Base-by-base conservation (phyloP, 441 rosid species). In the Rhodomyrtus psidioides region DNA sequence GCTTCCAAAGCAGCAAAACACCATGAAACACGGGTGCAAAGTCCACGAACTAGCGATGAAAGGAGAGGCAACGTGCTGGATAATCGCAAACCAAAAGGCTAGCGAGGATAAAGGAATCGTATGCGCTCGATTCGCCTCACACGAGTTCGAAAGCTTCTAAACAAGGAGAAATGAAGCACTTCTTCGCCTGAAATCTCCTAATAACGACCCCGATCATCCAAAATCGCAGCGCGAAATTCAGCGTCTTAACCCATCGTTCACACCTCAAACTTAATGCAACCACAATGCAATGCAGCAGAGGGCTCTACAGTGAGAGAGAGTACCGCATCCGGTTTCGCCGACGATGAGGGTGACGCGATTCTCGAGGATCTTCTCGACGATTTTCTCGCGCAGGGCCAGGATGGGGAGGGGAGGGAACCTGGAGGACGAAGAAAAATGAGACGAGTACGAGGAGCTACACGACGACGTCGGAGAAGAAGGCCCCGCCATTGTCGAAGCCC, bases 281-380 rank as follows among this genome's bases (percentile, higher is more conserved):
- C 6, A 54, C 82, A 87, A 9, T 42, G 28, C 5, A 65, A 76
- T 27, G 53, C 16, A 57, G 55, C 83, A 84, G 30, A 30, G 44
- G 28, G 55, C 56, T n/a, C 9, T 19, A 70, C 83, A 23, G n/a
- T 15, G 51, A 86, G 34, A 74, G 7, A 85, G 27, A 85, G 82
- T 91, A 96, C 98, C 99, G 92, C 98, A 97, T 83, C 99, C 99
- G 30, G 99, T 93, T 55, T 96, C 98, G 86, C 98, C 99, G 87
- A 97, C 92, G 83, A 96, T 95, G 84, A 97, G 97, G 88, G 99
- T 97, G 90, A 97, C 99, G 88, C 98, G 98, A 94, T 96, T 97
- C 87, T 94, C 94, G 87, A 88, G 83, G 85, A 96, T 92, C 91
- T 97, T 97, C 74, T 95, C 98, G 83, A 96, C 92, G 88, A 97